These are phyloP conservation scores for Coccomyxa sp. DNA, from an alignment of 139 green algal species.

Conservation along the genomic window DNA sequence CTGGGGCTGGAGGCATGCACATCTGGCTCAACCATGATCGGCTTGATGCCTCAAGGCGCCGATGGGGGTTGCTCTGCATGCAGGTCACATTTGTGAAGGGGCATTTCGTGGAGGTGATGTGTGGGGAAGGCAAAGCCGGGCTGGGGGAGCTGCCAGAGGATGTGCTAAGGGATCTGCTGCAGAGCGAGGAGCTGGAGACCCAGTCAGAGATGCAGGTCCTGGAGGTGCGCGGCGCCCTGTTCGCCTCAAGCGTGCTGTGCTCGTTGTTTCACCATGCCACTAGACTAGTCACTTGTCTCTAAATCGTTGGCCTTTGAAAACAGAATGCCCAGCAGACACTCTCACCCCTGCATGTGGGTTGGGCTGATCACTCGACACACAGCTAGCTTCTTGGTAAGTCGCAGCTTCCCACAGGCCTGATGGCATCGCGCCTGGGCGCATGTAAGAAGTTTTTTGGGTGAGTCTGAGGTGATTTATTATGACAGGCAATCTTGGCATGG, in stretches of 20 bases:
- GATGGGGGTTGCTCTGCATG: background rate
- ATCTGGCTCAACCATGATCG: background rate
- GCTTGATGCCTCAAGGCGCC: background rate
- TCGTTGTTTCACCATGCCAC: too few species aligned
- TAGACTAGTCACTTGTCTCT: too few species aligned
- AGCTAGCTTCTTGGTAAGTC: too few species aligned
- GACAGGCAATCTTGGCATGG: background rate
- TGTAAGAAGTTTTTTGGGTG: background rate
- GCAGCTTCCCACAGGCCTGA: background rate
- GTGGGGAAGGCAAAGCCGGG: background rate
- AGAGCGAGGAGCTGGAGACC: conserved; percentile 3
- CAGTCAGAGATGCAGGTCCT: background rate
- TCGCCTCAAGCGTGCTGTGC: too few species aligned
- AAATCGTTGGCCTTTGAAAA: too few species aligned
- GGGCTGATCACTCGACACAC: too few species aligned
- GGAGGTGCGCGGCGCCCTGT: background rate
- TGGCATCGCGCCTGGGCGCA: background rate
- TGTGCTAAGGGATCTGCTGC: background rate
- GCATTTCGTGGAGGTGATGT: background rate
- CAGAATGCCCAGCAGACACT: too few species aligned
- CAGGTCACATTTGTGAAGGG: conserved; percentile 2
- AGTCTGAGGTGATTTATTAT: background rate
- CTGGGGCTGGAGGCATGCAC: background rate
- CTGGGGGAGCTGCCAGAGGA: background rate
- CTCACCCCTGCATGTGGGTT: too few species aligned